Percentiles rank a stretch among this genome's conserved stretches.
phyloP scores from a whole-genome alignment of 495 filamentous ascomycete species.

The Hapsidospora chrysogenum region DNA sequence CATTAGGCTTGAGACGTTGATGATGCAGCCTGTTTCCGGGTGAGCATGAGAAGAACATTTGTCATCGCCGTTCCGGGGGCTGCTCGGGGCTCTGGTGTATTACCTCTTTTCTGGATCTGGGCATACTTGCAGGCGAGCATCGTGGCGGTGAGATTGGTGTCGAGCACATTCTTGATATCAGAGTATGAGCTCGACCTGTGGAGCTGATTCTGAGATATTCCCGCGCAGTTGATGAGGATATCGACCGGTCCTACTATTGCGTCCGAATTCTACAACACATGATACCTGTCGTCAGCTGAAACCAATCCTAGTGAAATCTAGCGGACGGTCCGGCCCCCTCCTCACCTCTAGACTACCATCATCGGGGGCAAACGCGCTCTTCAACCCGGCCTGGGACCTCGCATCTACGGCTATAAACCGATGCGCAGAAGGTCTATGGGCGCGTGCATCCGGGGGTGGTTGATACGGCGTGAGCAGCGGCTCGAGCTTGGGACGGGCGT shows the following conservation, averaged over 20 bases:
- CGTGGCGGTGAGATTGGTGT: slow-evolving; percentile 58
- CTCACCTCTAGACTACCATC: background rate
- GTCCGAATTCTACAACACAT: too few species aligned
- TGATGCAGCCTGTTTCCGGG: slow-evolving; percentile 39
- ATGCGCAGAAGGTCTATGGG: slow-evolving; percentile 14
- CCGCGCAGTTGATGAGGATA: slow-evolving; percentile 63
- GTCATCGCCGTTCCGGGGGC: too few species aligned
- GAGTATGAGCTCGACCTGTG: slow-evolving; percentile 26
- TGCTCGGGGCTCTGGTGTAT: too few species aligned
- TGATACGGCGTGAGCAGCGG: slow-evolving; percentile 5
- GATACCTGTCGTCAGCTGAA: too few species aligned
- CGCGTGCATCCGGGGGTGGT: too few species aligned
- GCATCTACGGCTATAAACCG: slow-evolving; percentile 1
- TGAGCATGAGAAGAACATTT: too few species aligned
- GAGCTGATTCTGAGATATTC: slow-evolving; percentile 42
- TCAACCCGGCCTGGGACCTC: background rate
- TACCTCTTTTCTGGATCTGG: slow-evolving; percentile 28
- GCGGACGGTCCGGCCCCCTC: too few species aligned
- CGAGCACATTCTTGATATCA: slow-evolving; percentile 32
- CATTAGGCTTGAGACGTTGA: slow-evolving; percentile 65
- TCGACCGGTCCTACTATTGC: slow-evolving; percentile 15
- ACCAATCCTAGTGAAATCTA: too few species aligned
- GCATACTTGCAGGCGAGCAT: slow-evolving; percentile 45
- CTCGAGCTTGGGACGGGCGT: slow-evolving; percentile 8
- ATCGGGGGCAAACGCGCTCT: slow-evolving; percentile 1